Conservation (phyloP, 352 stramenopile genomes). For the Pythium apleroticum region DNA sequence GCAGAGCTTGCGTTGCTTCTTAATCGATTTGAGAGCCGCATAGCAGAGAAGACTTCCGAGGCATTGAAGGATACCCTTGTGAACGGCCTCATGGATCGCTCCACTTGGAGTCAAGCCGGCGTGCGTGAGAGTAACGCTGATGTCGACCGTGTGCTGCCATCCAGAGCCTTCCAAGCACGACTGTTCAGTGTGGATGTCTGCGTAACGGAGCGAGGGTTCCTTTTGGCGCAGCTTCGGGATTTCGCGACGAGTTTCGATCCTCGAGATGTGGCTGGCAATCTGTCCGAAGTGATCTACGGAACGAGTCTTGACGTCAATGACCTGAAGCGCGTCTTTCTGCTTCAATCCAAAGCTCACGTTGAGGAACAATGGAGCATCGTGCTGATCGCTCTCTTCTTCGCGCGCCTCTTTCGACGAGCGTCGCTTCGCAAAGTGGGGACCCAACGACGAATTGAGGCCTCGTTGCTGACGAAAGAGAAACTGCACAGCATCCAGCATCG, state of each 20-base stretch:
- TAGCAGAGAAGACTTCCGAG: slow-evolving; percentile 32
- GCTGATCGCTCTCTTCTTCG: slow-evolving; percentile 43
- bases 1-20: slow-evolving; percentile 28
- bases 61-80: slow-evolving; percentile 6
- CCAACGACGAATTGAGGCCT: slow-evolving; percentile 6
- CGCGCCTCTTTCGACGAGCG: slow-evolving; percentile 34
- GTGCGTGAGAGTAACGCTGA: neutral
- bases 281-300: slow-evolving; percentile 37
- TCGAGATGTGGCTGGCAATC: slow-evolving; percentile 32
- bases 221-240: slow-evolving; percentile 19
- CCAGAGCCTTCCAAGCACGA: slow-evolving; percentile 10
- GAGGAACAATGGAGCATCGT: slow-evolving; percentile 37
- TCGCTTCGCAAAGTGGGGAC: slow-evolving; percentile 36
- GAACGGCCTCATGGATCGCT: neutral
- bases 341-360: slow-evolving; percentile 26
- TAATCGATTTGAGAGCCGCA: slow-evolving; percentile 40
- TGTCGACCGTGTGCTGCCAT: slow-evolving; percentile 16
- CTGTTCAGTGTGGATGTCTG: slow-evolving; percentile 30
- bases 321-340: slow-evolving; percentile 31
- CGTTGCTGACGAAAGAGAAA: neutral
- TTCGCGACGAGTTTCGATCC: slow-evolving; percentile 30
- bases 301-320: slow-evolving; percentile 36
- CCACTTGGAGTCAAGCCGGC: neutral
- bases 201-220: neutral
- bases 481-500: neutral